Evolutionary conservation across 164 flowering plant genomes (phyloP).

Genomic region (Amborella trichopoda): DNA sequence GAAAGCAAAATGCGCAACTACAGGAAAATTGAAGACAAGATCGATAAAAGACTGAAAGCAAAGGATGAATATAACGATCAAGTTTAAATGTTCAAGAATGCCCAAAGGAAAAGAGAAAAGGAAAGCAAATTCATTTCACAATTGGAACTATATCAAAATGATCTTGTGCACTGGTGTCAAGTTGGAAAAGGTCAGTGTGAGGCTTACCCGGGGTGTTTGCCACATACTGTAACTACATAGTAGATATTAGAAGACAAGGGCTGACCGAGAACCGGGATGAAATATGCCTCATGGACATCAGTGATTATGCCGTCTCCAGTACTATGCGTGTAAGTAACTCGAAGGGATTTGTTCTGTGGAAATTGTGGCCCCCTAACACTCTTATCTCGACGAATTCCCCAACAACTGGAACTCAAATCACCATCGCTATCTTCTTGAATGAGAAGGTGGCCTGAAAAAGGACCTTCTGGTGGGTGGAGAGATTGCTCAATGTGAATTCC

Average conservation of each 20-base stretch:
- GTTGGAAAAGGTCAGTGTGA: no score
- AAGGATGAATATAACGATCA: no score
- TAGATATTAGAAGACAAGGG: slow-evolving; percentile 50
- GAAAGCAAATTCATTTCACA: no score
- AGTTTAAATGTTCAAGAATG: no score
- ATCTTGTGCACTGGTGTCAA: no score
- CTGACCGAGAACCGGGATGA: slow-evolving; percentile 42
- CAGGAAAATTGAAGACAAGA: no score
- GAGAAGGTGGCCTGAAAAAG: slow-evolving; percentile 23
- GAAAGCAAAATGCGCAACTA: no score
- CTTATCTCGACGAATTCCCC: slow-evolving; percentile 14
- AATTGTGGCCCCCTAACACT: slow-evolving; percentile 19
- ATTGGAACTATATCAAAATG: no score
- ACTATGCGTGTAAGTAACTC: slow-evolving; percentile 1
- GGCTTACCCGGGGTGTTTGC: slow-evolving; percentile 41
- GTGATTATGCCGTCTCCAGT: not conserved
- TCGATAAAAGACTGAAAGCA: no score
- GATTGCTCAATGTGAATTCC: slow-evolving; percentile 1
- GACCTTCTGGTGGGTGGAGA: slow-evolving; percentile 26
- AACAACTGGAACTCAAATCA: slow-evolving; percentile 6
- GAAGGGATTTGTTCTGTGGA: slow-evolving; percentile 28
- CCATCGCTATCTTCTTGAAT: slow-evolving; percentile 15
- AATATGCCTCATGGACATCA: slow-evolving; percentile 9
- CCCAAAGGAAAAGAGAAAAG: no score
- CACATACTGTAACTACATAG: slow-evolving; percentile 27